These are phyloP conservation scores for Populus alba DNA, from an alignment of 345 rosid species.

Conservation along the genomic window DNA sequence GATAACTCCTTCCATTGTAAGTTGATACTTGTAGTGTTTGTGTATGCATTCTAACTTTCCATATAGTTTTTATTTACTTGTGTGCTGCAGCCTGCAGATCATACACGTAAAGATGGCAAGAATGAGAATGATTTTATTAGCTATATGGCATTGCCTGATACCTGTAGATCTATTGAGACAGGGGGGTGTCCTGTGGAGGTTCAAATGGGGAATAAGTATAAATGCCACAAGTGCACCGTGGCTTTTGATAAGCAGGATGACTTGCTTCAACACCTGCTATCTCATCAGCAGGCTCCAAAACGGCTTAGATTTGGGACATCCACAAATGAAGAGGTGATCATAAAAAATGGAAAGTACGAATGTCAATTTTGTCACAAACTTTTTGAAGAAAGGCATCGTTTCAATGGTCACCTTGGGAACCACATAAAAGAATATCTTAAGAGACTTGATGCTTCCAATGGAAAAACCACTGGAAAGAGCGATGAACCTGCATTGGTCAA, in stretches of 20 bases:
- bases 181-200: slow-evolving; percentile 16
- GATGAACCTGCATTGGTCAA: slow-evolving; percentile 10
- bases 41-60: slow-evolving; percentile 5
- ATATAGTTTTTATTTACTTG: slow-evolving; percentile 12
- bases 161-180: slow-evolving; percentile 23
- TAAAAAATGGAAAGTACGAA: slow-evolving; percentile 45
- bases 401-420: slow-evolving; percentile 43
- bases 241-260: slow-evolving; percentile 39
- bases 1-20: slow-evolving; percentile 36
- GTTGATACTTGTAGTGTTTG: slow-evolving; percentile 13
- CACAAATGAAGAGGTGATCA: slow-evolving; percentile 26
- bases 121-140: slow-evolving; percentile 21
- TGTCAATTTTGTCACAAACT: slow-evolving; percentile 45
- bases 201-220: slow-evolving; percentile 22
- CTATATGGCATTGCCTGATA: slow-evolving; percentile 22
- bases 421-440: slow-evolving; percentile 42
- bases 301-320: slow-evolving; percentile 21
- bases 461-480: neutral
- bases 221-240: slow-evolving; percentile 49
- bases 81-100: slow-evolving; percentile 33
- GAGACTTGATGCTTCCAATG: slow-evolving; percentile 36
- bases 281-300: slow-evolving; percentile 35
- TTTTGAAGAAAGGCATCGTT: slow-evolving; percentile 42
- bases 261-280: slow-evolving; percentile 38
- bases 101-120: slow-evolving; percentile 17